Evolutionary conservation across 192 early-diverging fungal genomes (phyloP), one percentile per base, ranked within the genome.

Genomic region (Endogone sp.): DNA sequence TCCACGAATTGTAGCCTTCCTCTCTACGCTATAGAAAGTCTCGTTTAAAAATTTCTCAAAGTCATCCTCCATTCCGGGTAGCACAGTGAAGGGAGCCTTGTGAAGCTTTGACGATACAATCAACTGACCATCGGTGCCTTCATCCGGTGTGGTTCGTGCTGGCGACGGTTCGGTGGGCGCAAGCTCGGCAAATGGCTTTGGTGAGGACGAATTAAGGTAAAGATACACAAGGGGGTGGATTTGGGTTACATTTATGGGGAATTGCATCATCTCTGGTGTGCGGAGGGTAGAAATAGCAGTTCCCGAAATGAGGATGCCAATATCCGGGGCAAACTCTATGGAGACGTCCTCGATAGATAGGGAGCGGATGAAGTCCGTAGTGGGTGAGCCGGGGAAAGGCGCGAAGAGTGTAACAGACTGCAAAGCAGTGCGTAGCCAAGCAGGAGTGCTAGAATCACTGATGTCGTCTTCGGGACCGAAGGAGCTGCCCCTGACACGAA

Each of bases 301-400:
- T 23, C 77, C 77, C 16, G 77, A 75, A 9, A 79, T 63, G 3
- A 74, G 61, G 3, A 69, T 64, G 13, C 63, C 56, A 9, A 44
- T 66, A 1, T 62, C 69, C 2, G 62, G 32, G 13, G 55, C 60
- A 62, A 79, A 74, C 55, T 74, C 73, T n/a, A 79, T 79, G 3
- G 55, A 58, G 29, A 79, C 60, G 28, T 79, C 29, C 2, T 54
- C 25, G 54, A 79, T 49, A 23, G 65, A 28, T 2, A 79, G 57
- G 1, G 69, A 71, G 16, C 71, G 37, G 22, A 79, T 74, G 3
- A 79, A 49, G n/a, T 79, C 72, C 1, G 60, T 74, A 4, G 71
- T 65, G 4, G 29, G 55, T 13, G 77, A 70, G 29, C 77, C 77
- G 10, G 72, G 77, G 49, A 79, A 79, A 0, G 77, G 77, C 11